These are phyloP conservation scores for Arachis hypogaea DNA, from an alignment of 306 rosid genomes.

Conservation along the genomic window DNA sequence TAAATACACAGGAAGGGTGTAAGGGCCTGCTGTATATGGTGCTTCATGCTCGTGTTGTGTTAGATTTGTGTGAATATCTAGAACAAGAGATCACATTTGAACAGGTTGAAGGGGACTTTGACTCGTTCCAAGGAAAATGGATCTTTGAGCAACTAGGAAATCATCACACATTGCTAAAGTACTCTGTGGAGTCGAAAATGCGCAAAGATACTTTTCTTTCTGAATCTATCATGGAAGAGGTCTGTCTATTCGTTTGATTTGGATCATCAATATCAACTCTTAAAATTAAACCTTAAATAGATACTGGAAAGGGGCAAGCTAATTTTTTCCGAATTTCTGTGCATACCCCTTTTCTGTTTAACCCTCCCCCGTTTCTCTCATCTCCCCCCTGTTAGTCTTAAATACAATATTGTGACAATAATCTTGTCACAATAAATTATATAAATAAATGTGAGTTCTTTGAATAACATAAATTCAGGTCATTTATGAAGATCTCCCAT, in stretches of 20 bases:
- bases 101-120: slow-evolving; percentile 97
- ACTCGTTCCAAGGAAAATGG: slow-evolving; percentile 89
- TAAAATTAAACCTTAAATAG: slow-evolving; percentile 6
- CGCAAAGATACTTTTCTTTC: slow-evolving; percentile 90
- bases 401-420: slow-evolving; percentile 32
- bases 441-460: slow-evolving; percentile 1
- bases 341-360: not conserved
- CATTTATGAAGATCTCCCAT: slow-evolving; percentile 93
- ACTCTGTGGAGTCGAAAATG: slow-evolving; percentile 95
- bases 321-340: not conserved
- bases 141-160: slow-evolving; percentile 90
- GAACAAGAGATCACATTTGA: slow-evolving; percentile 90
- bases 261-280: slow-evolving; percentile 11
- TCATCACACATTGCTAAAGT: slow-evolving; percentile 90
- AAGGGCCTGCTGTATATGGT: slow-evolving; percentile 98
- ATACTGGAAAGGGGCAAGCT: slow-evolving; percentile 22
- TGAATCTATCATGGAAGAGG: slow-evolving; percentile 98
- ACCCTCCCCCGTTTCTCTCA: not conserved
- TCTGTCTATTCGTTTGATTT: slow-evolving; percentile 36
- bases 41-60: slow-evolving; percentile 96
- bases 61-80: slow-evolving; percentile 77
- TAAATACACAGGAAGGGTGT: slow-evolving; percentile 83
- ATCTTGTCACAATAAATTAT: not conserved
- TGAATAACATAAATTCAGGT: slow-evolving; percentile 47
- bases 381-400: not conserved